Evolutionary conservation across 2,329 filamentous ascomycete genomes (phyloP).

Genomic region (Neospermospora avenae): DNA sequence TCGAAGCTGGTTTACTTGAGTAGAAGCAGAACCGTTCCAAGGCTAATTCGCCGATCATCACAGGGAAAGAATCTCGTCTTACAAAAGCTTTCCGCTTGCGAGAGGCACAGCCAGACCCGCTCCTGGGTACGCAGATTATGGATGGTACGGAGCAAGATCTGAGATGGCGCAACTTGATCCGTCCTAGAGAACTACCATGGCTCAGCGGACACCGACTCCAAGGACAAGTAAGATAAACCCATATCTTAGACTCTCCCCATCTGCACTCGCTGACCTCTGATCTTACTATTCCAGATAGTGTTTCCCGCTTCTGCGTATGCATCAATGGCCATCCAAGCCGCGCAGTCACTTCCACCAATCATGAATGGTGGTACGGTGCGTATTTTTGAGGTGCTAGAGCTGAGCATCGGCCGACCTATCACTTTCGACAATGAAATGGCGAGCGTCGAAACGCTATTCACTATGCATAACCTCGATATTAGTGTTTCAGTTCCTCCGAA

Average conservation of each 20-base stretch:
- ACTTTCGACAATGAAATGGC: conserved; percentile 10
- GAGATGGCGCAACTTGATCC: conserved; percentile 16
- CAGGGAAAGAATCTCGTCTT: conserved; percentile 11
- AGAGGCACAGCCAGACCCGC: background rate
- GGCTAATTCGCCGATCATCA: conserved; percentile 19
- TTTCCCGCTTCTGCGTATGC: conserved; percentile 47
- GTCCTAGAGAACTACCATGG: conserved; percentile 40
- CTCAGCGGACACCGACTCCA: conserved; percentile 43
- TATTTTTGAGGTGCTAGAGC: conserved; percentile 17
- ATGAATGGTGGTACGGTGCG: too few species aligned
- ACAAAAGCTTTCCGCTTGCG: background rate
- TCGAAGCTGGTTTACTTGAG: too few species aligned
- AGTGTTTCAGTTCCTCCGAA: too few species aligned
- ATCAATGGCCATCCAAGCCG: conserved; percentile 40
- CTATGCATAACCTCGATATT: too few species aligned
- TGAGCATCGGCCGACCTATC: conserved; percentile 14
- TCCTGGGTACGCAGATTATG: background rate
- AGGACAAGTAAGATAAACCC: too few species aligned
- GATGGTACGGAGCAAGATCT: background rate
- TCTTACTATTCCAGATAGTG: too few species aligned
- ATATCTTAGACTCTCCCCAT: too few species aligned
- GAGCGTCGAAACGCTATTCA: background rate
- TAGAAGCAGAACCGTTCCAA: conserved; percentile 3
- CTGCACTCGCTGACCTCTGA: too few species aligned
- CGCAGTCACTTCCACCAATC: too few species aligned